Conservation (phyloP, 2,329 filamentous ascomycete species). For the Exophiala xenobiotica region DNA sequence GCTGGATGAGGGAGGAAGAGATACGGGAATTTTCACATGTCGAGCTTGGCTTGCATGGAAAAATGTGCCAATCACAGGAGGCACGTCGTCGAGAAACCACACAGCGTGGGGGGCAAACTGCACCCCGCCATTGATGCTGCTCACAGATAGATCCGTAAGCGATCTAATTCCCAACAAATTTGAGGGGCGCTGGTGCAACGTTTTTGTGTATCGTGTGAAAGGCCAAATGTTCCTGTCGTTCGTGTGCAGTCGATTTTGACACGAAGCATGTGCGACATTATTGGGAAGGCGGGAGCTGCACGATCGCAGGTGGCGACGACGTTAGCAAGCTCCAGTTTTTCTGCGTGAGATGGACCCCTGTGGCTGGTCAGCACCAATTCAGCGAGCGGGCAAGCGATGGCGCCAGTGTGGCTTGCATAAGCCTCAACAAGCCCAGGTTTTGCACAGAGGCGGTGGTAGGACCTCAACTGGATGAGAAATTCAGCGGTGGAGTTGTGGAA, state of each 20-base stretch:
- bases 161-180: slow-evolving; percentile 17
- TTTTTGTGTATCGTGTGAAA: slow-evolving; percentile 5
- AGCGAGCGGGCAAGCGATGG: neutral
- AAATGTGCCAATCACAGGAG: slow-evolving; percentile 4
- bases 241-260: neutral
- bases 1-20: no score
- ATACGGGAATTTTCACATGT: slow-evolving; percentile 18
- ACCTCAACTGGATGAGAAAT: no score
- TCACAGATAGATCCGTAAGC: slow-evolving; percentile 11
- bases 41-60: slow-evolving; percentile 11
- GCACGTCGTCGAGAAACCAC: no score
- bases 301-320: slow-evolving; percentile 1
- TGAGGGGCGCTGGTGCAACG: slow-evolving; percentile 7
- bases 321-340: slow-evolving; percentile 1
- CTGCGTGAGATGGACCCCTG: slow-evolving; percentile 1
- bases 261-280: slow-evolving; percentile 14
- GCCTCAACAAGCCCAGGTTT: no score
- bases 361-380: neutral
- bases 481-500: no score
- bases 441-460: no score
- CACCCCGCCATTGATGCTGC: slow-evolving; percentile 15
- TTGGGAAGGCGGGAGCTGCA: neutral
- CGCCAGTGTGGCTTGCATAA: slow-evolving; percentile 20
- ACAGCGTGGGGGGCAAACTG: neutral
- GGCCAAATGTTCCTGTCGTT: slow-evolving; percentile 1